A percentile compares a stretch with the other conserved stretches of the same genome.
These are phyloP conservation scores for Extremus antarcticus DNA, from an alignment of 495 filamentous ascomycete species.

Conservation along the genomic window DNA sequence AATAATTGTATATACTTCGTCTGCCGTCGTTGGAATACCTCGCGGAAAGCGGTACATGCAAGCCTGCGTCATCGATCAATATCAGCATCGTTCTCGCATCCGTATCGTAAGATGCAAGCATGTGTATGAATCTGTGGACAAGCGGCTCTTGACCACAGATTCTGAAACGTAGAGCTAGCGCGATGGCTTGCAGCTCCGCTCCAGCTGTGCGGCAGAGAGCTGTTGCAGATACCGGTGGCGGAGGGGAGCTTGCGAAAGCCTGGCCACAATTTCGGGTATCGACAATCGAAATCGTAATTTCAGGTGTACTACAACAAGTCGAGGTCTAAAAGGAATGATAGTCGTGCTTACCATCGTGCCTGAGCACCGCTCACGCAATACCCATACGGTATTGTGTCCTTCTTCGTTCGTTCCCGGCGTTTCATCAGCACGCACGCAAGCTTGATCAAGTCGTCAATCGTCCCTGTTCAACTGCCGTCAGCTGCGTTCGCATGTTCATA, in stretches of 20 bases:
- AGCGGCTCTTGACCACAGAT: neutral
- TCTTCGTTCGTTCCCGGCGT: constrained; percentile 37
- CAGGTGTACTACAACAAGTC: neutral
- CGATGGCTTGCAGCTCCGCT: neutral
- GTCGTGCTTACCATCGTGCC: constrained; percentile 56
- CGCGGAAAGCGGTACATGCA: constrained; percentile 27
- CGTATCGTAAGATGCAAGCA: neutral
- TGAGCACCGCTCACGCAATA: constrained; percentile 54
- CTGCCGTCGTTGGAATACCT: constrained; percentile 29
- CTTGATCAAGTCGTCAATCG: constrained; percentile 53
- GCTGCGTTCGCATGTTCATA: neutral
- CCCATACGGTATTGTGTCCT: constrained; percentile 37
- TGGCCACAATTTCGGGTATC: neutral
- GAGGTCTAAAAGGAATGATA: neutral
- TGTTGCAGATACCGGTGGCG: too few species aligned
- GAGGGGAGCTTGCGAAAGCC: too few species aligned
- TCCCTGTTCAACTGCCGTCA: constrained; percentile 34
- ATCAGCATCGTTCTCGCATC: neutral
- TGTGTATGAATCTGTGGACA: neutral
- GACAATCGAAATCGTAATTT: neutral
- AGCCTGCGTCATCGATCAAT: constrained; percentile 22
- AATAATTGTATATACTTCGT: constrained; percentile 26
- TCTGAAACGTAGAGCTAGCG: neutral
- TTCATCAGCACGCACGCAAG: constrained; percentile 57
- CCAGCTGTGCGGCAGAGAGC: too few species aligned